phyloP scores from a whole-genome alignment of 1,139 yeast genomes.

The Sugiyamaella castrensis region DNA sequence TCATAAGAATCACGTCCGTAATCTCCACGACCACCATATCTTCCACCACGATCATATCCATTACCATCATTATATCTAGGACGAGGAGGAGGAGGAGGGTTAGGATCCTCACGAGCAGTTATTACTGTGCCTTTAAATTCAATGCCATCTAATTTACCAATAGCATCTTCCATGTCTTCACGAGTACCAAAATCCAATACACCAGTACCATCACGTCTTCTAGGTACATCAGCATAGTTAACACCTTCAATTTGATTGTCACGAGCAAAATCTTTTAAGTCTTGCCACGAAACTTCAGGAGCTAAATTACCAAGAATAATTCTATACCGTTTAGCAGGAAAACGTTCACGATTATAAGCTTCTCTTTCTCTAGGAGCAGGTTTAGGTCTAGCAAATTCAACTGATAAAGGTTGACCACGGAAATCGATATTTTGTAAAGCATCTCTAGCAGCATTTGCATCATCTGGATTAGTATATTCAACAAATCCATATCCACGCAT shows the following conservation, averaged over 20 bases:
- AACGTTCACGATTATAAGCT: slow-evolving; percentile 9
- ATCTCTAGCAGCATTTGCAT: slow-evolving; percentile 34
- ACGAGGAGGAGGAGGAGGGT: slow-evolving; percentile 37
- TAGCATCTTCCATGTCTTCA: slow-evolving; percentile 69
- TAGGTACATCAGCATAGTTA: slow-evolving; percentile 36
- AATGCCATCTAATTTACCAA: slow-evolving; percentile 64
- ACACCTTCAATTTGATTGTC: slow-evolving; percentile 35
- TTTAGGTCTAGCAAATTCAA: slow-evolving; percentile 38
- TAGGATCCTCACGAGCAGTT: slow-evolving; percentile 74
- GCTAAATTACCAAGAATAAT: slow-evolving; percentile 28
- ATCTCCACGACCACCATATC: slow-evolving; percentile 25
- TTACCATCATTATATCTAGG: slow-evolving; percentile 19
- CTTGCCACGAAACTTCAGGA: slow-evolving; percentile 36
- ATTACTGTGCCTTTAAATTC: slow-evolving; percentile 67
- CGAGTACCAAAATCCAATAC: slow-evolving; percentile 74
- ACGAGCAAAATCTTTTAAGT: slow-evolving; percentile 40
- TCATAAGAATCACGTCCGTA: slow-evolving; percentile 22
- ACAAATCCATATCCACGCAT: slow-evolving; percentile 84
- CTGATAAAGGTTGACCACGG: slow-evolving; percentile 36
- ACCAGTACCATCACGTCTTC: slow-evolving; percentile 42
- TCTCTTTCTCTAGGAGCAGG: slow-evolving; percentile 19
- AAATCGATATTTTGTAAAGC: slow-evolving; percentile 35
- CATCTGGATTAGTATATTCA: slow-evolving; percentile 48
- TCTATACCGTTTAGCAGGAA: slow-evolving; percentile 23
- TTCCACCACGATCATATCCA: slow-evolving; percentile 23